Conservation (phyloP, 768 basidiomycete species). For the Psilocybe azurescens region DNA sequence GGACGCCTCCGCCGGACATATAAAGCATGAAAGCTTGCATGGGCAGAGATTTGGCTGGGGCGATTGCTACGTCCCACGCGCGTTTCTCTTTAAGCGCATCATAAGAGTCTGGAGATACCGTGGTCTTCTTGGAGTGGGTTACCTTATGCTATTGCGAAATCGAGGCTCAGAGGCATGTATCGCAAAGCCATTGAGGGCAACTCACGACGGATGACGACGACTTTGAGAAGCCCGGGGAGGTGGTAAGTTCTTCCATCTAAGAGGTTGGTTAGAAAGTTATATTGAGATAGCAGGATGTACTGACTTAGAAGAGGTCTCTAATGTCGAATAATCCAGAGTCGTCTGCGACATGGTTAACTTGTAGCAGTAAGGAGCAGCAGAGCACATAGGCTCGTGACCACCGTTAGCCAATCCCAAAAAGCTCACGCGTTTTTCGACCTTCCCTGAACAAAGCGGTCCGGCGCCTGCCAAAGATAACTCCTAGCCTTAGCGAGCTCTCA, state of each 20-base stretch:
- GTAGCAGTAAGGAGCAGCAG: not conserved
- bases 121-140: conserved; percentile 35
- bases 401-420: no score
- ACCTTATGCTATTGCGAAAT: conserved; percentile 45
- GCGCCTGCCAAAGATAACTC: no score
- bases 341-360: conserved; percentile 22
- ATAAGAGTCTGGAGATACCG: conserved; percentile 53
- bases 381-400: no score
- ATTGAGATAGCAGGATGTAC: not conserved
- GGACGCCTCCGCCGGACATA: conserved; percentile 96
- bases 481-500: no score
- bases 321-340: conserved; percentile 42
- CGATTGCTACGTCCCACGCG: conserved; percentile 85
- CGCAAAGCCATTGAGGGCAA: not conserved
- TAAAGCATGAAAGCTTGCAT: conserved; percentile 99
- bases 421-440: no score
- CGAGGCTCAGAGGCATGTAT: not conserved
- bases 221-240: conserved; percentile 74
- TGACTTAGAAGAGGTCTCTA: conserved; percentile 46
- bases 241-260: conserved; percentile 67
- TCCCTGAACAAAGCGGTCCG: no score
- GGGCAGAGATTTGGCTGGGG: conserved; percentile 88
- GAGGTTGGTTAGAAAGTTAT: conserved; percentile 1
- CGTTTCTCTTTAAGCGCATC: conserved; percentile 75
- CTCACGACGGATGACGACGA: conserved; percentile 40